Percentiles rank a stretch among this genome's conserved stretches.
phyloP scores from a whole-genome alignment of 2,329 filamentous ascomycete genomes.

The Sphaerulina musiva region DNA sequence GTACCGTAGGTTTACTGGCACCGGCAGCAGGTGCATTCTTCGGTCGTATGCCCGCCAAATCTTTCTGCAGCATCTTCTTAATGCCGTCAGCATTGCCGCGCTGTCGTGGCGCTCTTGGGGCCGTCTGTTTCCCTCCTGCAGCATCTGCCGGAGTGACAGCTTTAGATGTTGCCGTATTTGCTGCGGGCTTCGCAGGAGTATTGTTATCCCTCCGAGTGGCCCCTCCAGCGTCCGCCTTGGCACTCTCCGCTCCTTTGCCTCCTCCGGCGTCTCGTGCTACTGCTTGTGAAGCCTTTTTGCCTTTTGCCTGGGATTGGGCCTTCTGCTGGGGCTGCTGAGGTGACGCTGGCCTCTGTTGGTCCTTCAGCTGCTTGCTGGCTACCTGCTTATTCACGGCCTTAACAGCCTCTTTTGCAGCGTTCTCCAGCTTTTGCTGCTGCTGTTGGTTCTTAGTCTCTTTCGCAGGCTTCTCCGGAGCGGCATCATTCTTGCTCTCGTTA shows the following conservation, averaged over 20 bases:
- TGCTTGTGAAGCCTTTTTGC: conserved; percentile 22
- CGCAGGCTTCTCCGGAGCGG: conserved; percentile 29
- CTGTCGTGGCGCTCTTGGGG: conserved; percentile 25
- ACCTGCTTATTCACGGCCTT: conserved; percentile 50
- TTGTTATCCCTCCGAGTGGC: conserved; percentile 27
- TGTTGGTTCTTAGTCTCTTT: conserved; percentile 33
- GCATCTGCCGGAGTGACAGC: conserved; percentile 33
- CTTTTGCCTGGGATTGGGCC: conserved; percentile 30
- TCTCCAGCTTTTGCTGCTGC: conserved; percentile 29
- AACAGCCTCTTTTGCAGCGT: conserved; percentile 46
- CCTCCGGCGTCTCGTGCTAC: background rate
- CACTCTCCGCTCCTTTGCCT: conserved; percentile 5
- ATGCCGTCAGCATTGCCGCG: conserved; percentile 26
- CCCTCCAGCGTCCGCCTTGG: background rate
- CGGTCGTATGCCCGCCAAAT: conserved; percentile 49
- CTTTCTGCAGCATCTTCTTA: conserved; percentile 54
- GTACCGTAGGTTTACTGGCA: conserved; percentile 13
- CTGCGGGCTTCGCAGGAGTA: conserved; percentile 32
- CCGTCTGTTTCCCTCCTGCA: conserved; percentile 16
- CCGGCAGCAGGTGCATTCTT: conserved; percentile 25
- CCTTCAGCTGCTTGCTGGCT: conserved; percentile 26
- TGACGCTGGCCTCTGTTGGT: conserved; percentile 18
- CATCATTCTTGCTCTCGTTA: conserved; percentile 35
- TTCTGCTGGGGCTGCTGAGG: conserved; percentile 26
- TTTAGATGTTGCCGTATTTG: conserved; percentile 39